Evolutionary conservation across 345 rosid species (phyloP).

Genomic region (Murraya paniculata): DNA sequence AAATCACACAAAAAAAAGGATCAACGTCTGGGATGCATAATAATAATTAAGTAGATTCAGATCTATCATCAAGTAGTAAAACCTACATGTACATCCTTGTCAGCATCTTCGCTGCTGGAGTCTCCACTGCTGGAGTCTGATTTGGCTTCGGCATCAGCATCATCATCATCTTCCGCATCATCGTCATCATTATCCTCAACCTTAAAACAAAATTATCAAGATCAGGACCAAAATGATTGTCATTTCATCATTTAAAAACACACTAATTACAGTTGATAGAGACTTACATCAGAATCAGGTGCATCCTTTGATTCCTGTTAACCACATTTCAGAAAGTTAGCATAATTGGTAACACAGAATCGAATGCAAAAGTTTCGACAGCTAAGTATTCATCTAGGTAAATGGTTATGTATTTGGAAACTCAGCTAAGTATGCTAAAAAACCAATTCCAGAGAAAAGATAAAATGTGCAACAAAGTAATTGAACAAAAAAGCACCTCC

Average conservation of each 20-base stretch:
- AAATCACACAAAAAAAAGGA: neutral
- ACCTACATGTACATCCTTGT: conserved; percentile 40
- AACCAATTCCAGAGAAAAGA: neutral
- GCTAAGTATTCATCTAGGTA: neutral
- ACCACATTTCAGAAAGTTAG: conserved; percentile 5
- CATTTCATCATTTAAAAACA: neutral
- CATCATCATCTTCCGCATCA: conserved; percentile 41
- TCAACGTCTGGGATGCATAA: neutral
- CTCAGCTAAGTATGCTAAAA: neutral
- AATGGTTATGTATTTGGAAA: neutral
- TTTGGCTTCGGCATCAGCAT: conserved; percentile 46
- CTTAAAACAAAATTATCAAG: conserved; percentile 29
- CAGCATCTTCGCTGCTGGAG: conserved; percentile 30
- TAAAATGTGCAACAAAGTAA: neutral
- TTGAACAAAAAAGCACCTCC: conserved; percentile 49
- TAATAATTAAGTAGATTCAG: neutral
- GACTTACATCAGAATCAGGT: conserved; percentile 79
- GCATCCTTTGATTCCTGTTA: conserved; percentile 68
- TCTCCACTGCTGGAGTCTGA: conserved; percentile 35
- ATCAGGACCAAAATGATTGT: conserved; percentile 2
- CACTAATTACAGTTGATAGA: neutral
- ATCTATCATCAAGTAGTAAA: neutral
- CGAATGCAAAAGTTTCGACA: neutral
- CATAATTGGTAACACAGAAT: neutral
- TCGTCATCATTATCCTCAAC: conserved; percentile 63